Base-by-base conservation (phyloP, 768 basidiomycete genomes). In the Sarcomyxa edulis region DNA sequence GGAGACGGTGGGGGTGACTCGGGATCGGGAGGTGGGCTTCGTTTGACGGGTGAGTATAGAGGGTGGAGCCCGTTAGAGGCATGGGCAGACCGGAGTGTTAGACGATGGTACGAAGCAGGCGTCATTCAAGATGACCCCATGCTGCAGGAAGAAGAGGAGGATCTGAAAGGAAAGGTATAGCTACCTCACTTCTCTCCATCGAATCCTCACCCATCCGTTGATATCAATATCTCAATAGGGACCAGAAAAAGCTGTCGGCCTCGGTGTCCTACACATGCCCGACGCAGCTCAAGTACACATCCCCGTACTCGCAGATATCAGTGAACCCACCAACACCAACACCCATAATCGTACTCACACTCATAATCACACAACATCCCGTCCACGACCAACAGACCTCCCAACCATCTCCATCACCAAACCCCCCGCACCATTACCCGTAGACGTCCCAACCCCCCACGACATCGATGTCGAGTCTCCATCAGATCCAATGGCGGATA, bases 61-160 rank as follows among this genome's bases (percentile, higher is more conserved):
- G 92, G 94, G 5, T 96, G 92, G 93, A 87, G 71, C 55, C 86
- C 92, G 5, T 60, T 96, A 42, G 93, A 97, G 58, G 94, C 92
- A 10, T 88, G 85, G 84, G 93, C 90, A 33, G 94, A 96, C 62
- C 72, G 74, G 48, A 92, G 91, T 61, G 69, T 92, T 33, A 75
- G 83, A 55, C 78, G 79, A 55, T 97, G 94, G 93, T 78, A 83
- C 39, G 80, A 86, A 48, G 70, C 78, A 18, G 92, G 92, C 2
- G 58, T 91, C 23, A 69, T 89, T 23, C 59, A 76, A 20, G 76
- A 78, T 35, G 54, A 65, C 27, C 64, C 60, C 21, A 45, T 68
- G 16, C 40, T 61, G n/a, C n/a, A n/a, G n/a, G n/a, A n/a, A n/a
- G n/a, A 66, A 22, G 41, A 61, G 5, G 59, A 52, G n/a, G 60